phyloP scores from a whole-genome alignment of 768 basidiomycete species.

The Calocera viscosa region DNA sequence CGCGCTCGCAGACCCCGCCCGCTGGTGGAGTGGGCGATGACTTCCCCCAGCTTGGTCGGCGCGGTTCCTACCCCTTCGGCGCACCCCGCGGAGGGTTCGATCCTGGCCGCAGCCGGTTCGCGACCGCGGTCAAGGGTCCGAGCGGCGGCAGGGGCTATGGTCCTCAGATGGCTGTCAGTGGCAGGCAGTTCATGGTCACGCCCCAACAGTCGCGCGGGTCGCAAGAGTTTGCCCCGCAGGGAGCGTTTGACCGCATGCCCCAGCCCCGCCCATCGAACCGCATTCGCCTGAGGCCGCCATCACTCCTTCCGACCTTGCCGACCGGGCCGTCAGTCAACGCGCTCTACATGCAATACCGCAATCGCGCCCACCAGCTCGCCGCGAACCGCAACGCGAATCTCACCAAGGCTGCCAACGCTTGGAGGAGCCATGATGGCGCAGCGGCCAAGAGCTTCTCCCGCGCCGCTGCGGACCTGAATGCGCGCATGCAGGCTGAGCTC shows the following conservation, averaged over 20 bases:
- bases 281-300: slow-evolving; percentile 67
- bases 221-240: not conserved
- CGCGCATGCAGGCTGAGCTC: slow-evolving; percentile 81
- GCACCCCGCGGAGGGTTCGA: slow-evolving; percentile 39
- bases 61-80: slow-evolving; percentile 8
- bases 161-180: slow-evolving; percentile 7
- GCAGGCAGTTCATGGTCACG: slow-evolving; percentile 11
- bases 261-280: slow-evolving; percentile 55
- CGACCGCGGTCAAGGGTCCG: slow-evolving; percentile 69
- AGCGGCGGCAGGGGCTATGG: slow-evolving; percentile 14
- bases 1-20: slow-evolving; percentile 48
- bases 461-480: slow-evolving; percentile 88
- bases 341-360: slow-evolving; percentile 81
- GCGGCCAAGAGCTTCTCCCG: slow-evolving; percentile 88
- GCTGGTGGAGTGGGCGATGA: slow-evolving; percentile 25
- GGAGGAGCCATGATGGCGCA: slow-evolving; percentile 89
- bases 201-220: not conserved
- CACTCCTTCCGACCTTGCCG: slow-evolving; percentile 73
- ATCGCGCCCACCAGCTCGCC: slow-evolving; percentile 80
- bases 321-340: slow-evolving; percentile 70
- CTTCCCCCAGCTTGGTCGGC: slow-evolving; percentile 28
- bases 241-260: slow-evolving; percentile 8
- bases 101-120: slow-evolving; percentile 77
- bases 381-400: slow-evolving; percentile 89
- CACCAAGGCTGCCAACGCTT: slow-evolving; percentile 89